These are phyloP conservation scores for Candolleomyces efflorescens DNA, from an alignment of 768 basidiomycete genomes.

Conservation along the genomic window DNA sequence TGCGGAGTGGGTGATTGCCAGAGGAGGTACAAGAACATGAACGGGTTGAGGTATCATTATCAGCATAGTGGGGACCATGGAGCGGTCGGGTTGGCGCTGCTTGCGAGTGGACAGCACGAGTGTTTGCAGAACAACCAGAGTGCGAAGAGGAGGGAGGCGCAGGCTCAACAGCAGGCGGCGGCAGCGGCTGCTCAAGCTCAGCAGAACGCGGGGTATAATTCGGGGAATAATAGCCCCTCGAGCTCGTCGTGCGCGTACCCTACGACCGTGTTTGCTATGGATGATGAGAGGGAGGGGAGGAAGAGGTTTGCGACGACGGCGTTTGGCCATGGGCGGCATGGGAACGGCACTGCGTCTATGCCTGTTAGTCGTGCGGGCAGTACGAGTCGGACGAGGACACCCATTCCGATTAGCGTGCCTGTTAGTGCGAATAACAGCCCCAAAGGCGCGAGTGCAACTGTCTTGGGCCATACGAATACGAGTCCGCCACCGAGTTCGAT, in stretches of 20 bases:
- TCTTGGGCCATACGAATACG: neutral
- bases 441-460: conserved; percentile 1
- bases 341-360: conserved; percentile 28
- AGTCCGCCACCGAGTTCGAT: neutral
- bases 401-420: conserved; percentile 20
- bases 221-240: neutral
- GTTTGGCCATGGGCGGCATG: neutral
- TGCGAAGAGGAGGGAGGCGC: conserved; percentile 10
- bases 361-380: conserved; percentile 33
- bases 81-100: conserved; percentile 76
- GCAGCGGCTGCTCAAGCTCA: no score
- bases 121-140: conserved; percentile 25
- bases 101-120: conserved; percentile 68
- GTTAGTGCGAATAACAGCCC: conserved; percentile 9
- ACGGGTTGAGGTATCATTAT: conserved; percentile 93
- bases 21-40: conserved; percentile 98
- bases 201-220: no score
- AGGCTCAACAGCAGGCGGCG: conserved; percentile 6
- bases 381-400: conserved; percentile 32
- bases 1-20: conserved; percentile 86
- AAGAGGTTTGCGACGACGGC: conserved; percentile 11
- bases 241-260: neutral
- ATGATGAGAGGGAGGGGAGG: conserved; percentile 13
- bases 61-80: conserved; percentile 97
- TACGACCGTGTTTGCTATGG: conserved; percentile 1